A percentile compares a stretch with the other conserved stretches of the same genome.
Conservation (phyloP, 139 green algal species). For the Picochlorum sp. region DNA sequence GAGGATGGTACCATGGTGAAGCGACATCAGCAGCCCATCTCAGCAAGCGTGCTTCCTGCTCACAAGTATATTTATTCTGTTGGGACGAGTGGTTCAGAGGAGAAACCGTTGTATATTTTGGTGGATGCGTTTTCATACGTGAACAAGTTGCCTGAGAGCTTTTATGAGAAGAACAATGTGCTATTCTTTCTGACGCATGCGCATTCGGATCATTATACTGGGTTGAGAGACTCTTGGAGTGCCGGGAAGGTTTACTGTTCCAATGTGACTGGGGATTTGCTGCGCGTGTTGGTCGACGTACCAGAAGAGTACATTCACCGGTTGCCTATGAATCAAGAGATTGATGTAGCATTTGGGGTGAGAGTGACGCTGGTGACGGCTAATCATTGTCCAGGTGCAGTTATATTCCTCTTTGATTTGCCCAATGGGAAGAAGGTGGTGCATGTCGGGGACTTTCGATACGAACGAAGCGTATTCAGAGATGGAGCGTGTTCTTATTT, state of each 20-base stretch:
- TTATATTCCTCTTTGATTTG: conserved; percentile 62
- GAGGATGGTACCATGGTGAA: too few relatives aligned
- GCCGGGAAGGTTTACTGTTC: conserved; percentile 72
- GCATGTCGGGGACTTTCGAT: conserved; percentile 72
- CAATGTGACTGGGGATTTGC: conserved; percentile 48
- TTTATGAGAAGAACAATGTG: neutral
- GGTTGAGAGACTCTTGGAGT: conserved; percentile 58
- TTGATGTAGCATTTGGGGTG: conserved; percentile 16
- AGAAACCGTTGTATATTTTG: conserved; percentile 18
- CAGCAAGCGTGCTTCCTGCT: too few relatives aligned
- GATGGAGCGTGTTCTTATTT: conserved; percentile 38
- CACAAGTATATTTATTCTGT: too few relatives aligned
- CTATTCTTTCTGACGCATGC: conserved; percentile 59
- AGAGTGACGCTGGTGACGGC: conserved; percentile 65
- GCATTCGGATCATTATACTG: conserved; percentile 78
- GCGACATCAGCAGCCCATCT: too few relatives aligned
- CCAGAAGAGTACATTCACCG: conserved; percentile 19
- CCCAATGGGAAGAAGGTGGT: conserved; percentile 43
- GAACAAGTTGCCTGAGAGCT: neutral
- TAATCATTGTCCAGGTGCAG: conserved; percentile 76
- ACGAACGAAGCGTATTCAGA: conserved; percentile 20
- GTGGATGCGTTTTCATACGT: conserved; percentile 45
- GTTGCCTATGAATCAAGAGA: conserved; percentile 37
- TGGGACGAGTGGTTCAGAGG: neutral
- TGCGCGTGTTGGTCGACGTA: conserved; percentile 44